Conservation (phyloP, 2,329 filamentous ascomycete genomes). For the Periconia macrospinosa region DNA sequence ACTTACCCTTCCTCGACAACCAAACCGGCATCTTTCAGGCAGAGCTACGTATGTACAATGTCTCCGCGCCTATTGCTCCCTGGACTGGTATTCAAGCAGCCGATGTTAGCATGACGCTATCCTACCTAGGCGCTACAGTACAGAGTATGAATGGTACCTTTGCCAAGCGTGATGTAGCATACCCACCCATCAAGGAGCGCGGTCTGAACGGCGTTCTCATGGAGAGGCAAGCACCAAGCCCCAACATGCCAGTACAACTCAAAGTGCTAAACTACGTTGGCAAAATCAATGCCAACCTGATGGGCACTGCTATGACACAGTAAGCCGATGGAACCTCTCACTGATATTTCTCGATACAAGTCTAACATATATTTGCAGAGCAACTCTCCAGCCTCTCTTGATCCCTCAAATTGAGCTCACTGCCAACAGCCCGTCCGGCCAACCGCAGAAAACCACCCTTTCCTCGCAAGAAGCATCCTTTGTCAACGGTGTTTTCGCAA, state of each 20-base stretch:
- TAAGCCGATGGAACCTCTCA: slow-evolving; percentile 46
- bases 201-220: slow-evolving; percentile 28
- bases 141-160: slow-evolving; percentile 41
- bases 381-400: slow-evolving; percentile 63
- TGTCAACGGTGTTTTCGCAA: slow-evolving; percentile 69
- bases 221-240: slow-evolving; percentile 23
- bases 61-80: slow-evolving; percentile 59
- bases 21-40: slow-evolving; percentile 72
- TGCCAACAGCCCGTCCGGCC: slow-evolving; percentile 55
- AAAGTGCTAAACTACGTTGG: slow-evolving; percentile 71
- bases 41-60: slow-evolving; percentile 73
- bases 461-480: slow-evolving; percentile 72
- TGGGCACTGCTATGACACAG: slow-evolving; percentile 62
- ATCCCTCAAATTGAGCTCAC: slow-evolving; percentile 70
- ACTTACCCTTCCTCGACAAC: slow-evolving; percentile 71
- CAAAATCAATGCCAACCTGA: slow-evolving; percentile 62
- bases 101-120: slow-evolving; percentile 46
- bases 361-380: slow-evolving; percentile 45
- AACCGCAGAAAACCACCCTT: slow-evolving; percentile 63
- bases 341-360: neutral
- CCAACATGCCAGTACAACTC: slow-evolving; percentile 43
- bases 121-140: slow-evolving; percentile 47
- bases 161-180: slow-evolving; percentile 32
- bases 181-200: slow-evolving; percentile 24
- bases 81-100: slow-evolving; percentile 47